Base-by-base conservation (phyloP, 176 grass and related monocot genomes). In the Carex myosuroides region DNA sequence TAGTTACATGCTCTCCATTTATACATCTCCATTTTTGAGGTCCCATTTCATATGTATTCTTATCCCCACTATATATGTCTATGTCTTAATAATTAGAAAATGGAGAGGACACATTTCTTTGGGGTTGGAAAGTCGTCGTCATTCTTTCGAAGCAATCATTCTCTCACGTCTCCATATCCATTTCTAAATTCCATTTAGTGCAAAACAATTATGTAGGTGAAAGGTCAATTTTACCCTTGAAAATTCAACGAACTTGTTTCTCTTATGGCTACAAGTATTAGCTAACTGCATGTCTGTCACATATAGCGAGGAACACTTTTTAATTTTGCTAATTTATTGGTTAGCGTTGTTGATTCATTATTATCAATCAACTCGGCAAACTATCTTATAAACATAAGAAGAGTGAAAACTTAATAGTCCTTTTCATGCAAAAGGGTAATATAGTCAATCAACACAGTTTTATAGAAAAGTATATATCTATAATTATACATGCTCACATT, bases 61-160 rank as follows among this genome's bases (percentile, higher is more conserved):
- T 44, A 44, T 8, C 42, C 42, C 6, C 42, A 44, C 3, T 44
- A 6, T n/a, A n/a, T n/a, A n/a, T 8, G 6, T 44, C 41, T 41
- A 6, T 41, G 33, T 35, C 33, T 35, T 35, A 35, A 35, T 35
- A 29, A 13, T 30, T 64, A 30, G 24, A 30, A 24, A 89, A 18
- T 2, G 41, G 29, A 62, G 75, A 82, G 68, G 60, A 61, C 46
- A 70, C n/a, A 21, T 52, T 53, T 57, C 65, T 84, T 42, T 81
- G 20, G 76, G 82, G 94, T 94, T 97, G 85, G 85, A 88, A 91
- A 92, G 94, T 97, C 94, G 56, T 84, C 84, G 0, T 44, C 42
- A 44, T 44, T 44, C 42, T 44, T 44, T 44, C 9, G 42, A 44
- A 8, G 42, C 42, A 44, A 44, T 44, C 42, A 44, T 44, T 89